These are phyloP conservation scores for Pseudoscleropodium purum DNA, from an alignment of 225 moss, liverwort and hornwort genomes.

Conservation along the genomic window DNA sequence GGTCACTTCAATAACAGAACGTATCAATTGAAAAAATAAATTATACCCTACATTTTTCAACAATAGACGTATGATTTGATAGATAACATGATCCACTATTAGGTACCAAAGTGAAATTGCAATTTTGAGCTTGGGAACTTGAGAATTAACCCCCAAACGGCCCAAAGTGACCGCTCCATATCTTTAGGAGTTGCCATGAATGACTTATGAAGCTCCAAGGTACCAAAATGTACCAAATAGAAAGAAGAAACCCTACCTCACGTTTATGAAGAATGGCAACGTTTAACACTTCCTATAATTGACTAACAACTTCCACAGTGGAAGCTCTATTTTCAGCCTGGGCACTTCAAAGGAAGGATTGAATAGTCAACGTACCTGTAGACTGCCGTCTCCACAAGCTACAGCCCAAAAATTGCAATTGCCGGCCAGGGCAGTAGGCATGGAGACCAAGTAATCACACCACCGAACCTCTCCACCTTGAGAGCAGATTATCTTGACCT, in stretches of 20 bases:
- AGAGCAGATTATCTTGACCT: slow-evolving; percentile 71
- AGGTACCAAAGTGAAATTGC: too few relatives aligned
- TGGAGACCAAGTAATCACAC: slow-evolving; percentile 72
- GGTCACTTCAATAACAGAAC: neutral
- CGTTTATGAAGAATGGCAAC: neutral
- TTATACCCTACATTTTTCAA: neutral
- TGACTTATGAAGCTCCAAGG: neutral
- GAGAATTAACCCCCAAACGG: neutral
- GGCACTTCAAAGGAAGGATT: neutral
- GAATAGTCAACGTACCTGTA: slow-evolving; percentile 25
- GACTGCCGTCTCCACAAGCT: slow-evolving; percentile 76
- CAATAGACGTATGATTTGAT: neutral
- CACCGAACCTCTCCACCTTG: slow-evolving; percentile 92
- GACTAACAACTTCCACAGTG: neutral
- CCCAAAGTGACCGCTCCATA: neutral
- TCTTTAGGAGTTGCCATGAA: neutral
- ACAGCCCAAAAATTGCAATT: slow-evolving; percentile 90
- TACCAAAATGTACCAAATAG: neutral
- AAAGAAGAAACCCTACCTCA: neutral
- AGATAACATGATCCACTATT: neutral
- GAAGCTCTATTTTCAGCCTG: neutral
- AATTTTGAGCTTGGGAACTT: neutral
- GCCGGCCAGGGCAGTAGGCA: slow-evolving; percentile 71
- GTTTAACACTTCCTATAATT: neutral
- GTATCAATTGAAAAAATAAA: neutral